Percentiles rank a stretch among this genome's conserved stretches.
Conservation (phyloP, 139 green algal genomes). For the Tetraselmis chui region DNA sequence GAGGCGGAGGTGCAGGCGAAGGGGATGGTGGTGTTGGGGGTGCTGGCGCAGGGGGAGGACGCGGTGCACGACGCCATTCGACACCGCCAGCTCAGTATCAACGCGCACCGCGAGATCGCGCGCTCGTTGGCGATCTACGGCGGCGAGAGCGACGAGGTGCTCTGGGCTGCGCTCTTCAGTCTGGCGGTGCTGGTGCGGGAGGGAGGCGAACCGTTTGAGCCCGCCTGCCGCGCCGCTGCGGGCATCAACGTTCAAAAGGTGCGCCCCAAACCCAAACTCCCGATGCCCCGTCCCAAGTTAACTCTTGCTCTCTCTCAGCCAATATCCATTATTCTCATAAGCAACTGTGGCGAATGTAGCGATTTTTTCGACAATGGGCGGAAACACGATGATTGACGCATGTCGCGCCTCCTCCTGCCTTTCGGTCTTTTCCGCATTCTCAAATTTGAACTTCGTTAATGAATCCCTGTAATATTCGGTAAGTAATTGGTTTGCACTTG, state of each 20-base stretch:
- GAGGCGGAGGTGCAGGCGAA: conserved; percentile 55
- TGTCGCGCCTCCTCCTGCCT: too few species aligned
- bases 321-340: too few species aligned
- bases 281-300: too few species aligned
- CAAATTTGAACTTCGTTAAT: too few species aligned
- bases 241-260: background rate
- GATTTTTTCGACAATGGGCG: too few species aligned
- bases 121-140: conserved; percentile 22
- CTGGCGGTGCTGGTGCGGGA: conserved; percentile 48
- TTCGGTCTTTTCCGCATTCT: too few species aligned
- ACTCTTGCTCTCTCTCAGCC: too few species aligned
- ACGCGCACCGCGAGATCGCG: conserved; percentile 11
- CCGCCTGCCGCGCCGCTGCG: background rate
- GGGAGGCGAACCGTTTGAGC: conserved; percentile 17
- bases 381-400: too few species aligned
- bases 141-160: conserved; percentile 37
- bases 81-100: conserved; percentile 19
- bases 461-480: too few species aligned
- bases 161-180: conserved; percentile 45
- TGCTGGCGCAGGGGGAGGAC: conserved; percentile 49
- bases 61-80: conserved; percentile 44
- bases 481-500: too few species aligned
- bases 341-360: too few species aligned
- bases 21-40: conserved; percentile 49
- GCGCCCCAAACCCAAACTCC: too few species aligned